These are phyloP conservation scores for Saturnispora mendoncae DNA, from an alignment of 805 yeast species.

Conservation along the genomic window DNA sequence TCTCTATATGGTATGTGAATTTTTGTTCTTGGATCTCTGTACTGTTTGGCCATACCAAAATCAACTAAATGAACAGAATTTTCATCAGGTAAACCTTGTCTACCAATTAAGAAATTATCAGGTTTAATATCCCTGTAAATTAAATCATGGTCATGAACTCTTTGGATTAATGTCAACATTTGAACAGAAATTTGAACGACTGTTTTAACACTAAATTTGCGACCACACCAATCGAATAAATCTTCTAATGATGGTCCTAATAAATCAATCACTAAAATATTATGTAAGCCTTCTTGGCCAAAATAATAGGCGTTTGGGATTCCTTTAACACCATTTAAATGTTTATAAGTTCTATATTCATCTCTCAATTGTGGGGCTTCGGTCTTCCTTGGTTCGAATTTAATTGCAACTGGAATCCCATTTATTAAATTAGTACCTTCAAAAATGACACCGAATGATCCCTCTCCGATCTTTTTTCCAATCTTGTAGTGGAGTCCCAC, in stretches of 20 bases:
- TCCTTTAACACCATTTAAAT: conserved; percentile 71
- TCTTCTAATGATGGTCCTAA: conserved; percentile 95
- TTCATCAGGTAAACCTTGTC: conserved; percentile 76
- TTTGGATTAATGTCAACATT: conserved; percentile 81
- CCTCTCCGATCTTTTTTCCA: conserved; percentile 97
- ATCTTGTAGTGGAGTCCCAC: conserved; percentile 95
- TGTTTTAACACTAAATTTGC: conserved; percentile 79
- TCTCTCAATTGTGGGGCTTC: conserved; percentile 97
- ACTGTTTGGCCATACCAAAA: conserved; percentile 98
- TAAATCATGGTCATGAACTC: conserved; percentile 80
- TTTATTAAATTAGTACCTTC: conserved; percentile 91
- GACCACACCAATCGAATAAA: conserved; percentile 96
- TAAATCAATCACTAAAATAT: conserved; percentile 86
- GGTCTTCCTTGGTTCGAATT: conserved; percentile 92
- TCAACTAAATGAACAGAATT: conserved; percentile 85
- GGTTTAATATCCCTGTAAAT: conserved; percentile 97
- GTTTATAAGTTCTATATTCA: conserved; percentile 92
- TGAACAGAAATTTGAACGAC: conserved; percentile 91
- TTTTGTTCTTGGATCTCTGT: conserved; percentile 92
- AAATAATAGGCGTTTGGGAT: conserved; percentile 96
- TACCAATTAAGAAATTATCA: conserved; percentile 90
- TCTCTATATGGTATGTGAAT: conserved; percentile 96
- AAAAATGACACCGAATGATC: conserved; percentile 94
- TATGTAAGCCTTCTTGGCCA: conserved; percentile 97
- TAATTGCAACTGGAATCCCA: conserved; percentile 90